These are phyloP conservation scores for Cladophialophora carrionii DNA, from an alignment of 2,329 filamentous ascomycete genomes.

Conservation along the genomic window DNA sequence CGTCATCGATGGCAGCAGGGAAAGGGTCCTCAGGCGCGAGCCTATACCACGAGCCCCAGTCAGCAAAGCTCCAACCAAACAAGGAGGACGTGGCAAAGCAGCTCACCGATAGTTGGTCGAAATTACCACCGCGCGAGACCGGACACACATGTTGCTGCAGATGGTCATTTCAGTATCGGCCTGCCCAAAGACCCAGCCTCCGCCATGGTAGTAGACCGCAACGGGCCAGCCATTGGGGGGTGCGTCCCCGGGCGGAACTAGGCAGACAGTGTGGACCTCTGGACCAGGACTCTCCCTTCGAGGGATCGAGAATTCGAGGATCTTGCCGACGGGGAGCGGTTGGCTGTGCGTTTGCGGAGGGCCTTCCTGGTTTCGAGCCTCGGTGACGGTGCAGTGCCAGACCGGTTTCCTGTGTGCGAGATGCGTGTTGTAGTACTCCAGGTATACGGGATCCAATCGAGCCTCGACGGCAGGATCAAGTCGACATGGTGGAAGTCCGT, in stretches of 20 bases:
- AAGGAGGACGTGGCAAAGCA: neutral
- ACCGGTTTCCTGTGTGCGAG: no score
- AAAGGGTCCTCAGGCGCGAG: constrained; percentile 62
- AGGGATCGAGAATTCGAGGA: constrained; percentile 50
- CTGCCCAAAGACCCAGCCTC: constrained; percentile 62
- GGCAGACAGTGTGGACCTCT: constrained; percentile 54
- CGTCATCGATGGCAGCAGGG: constrained; percentile 61
- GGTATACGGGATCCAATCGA: no score
- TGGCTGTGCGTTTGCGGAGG: constrained; percentile 46
- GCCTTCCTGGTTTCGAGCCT: no score
- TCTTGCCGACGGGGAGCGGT: constrained; percentile 53
- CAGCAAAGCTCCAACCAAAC: neutral
- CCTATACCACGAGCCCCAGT: constrained; percentile 40
- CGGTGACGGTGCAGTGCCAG: no score
- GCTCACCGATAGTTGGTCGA: constrained; percentile 34
- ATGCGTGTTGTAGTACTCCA: no score
- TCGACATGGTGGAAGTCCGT: no score
- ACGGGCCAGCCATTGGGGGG: constrained; percentile 56
- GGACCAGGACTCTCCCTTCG: constrained; percentile 54
- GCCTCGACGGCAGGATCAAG: no score
- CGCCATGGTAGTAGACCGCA: constrained; percentile 62
- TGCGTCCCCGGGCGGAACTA: constrained; percentile 52
- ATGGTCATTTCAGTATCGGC: constrained; percentile 63
- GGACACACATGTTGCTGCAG: constrained; percentile 57
- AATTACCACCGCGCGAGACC: constrained; percentile 56